Evolutionary conservation across 441 rosid genomes (phyloP), one percentile per base, ranked within the genome.

Genomic region (Daphne laureola): DNA sequence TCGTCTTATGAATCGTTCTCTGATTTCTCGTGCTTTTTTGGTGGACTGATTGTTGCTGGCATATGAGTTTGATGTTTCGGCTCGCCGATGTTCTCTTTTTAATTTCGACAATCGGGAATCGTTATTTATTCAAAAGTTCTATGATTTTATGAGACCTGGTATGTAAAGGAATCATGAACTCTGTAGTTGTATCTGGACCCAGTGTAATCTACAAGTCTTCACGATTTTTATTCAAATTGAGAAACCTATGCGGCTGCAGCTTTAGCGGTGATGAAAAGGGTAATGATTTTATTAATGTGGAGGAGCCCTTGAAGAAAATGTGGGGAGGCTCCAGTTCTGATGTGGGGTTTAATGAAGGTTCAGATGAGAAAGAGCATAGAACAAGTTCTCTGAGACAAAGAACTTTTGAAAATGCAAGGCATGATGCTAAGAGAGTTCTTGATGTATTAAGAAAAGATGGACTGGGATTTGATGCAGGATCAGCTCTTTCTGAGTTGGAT

Each of bases 391-490:
- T 14, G 13, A 58, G 84, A 66, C 67, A 8, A 43, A 54, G 49
- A 14, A 78, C 81, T 67, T 0, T 78, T 17, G 70, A 69, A 42
- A 67, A 53, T 45, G 66, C 44, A 18, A 78, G 67, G 70, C 17
- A 54, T n/a, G 70, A 73, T 67, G 95, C 88, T 15, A 56, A 54
- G 14, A 73, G 62, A 35, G 72, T 82, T 57, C 73, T 84, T 43
- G 82, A 74, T 47, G 67, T 88, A 42, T 76, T 89, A 55, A 70
- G 65, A 26, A 80, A 73, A 65, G 95, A 89, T 73, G 83, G 80
- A 2, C 95, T 82, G 0, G 87, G 83, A 2, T 80, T 75, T 54
- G 76, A 89, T 73, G 63, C 77, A 2, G 78, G 69, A 63, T 68
- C 54, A 17, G 82, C 75, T 66, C 64, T 89, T 48, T 72, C 62